Evolutionary conservation across 495 filamentous ascomycete species (phyloP).

Genomic region (Neurospora africana): DNA sequence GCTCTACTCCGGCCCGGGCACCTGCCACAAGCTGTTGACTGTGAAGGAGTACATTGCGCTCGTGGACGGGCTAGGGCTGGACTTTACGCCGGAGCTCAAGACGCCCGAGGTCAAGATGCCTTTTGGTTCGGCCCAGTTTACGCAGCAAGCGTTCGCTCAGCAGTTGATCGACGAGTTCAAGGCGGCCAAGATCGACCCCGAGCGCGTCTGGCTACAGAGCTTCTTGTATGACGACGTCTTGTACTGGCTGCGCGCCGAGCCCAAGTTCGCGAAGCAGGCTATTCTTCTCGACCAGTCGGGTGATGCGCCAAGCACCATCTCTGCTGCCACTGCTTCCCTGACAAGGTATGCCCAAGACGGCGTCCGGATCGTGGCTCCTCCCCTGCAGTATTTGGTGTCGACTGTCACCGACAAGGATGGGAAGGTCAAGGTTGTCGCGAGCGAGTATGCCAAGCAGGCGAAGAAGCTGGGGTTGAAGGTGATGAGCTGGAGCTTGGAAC

Average conservation of each 20-base stretch:
- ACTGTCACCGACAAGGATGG: conserved; percentile 15
- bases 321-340: conserved; percentile 38
- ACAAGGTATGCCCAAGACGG: conserved; percentile 32
- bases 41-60: conserved; percentile 44
- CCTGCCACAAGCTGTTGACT: conserved; percentile 43
- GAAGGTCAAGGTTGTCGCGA: conserved; percentile 34
- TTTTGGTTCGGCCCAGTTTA: conserved; percentile 41
- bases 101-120: conserved; percentile 49
- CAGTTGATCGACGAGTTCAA: conserved; percentile 51
- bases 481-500: conserved; percentile 53
- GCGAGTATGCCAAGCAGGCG: conserved; percentile 34
- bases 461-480: conserved; percentile 45
- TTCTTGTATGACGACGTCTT: conserved; percentile 50
- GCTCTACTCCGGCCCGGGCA: conserved; percentile 38
- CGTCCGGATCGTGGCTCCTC: conserved; percentile 34
- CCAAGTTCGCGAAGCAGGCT: conserved; percentile 45
- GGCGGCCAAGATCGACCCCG: conserved; percentile 37
- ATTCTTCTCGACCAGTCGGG: conserved; percentile 48
- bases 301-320: conserved; percentile 33
- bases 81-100: conserved; percentile 55
- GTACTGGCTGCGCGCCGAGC: conserved; percentile 51
- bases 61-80: conserved; percentile 38
- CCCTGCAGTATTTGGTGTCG: conserved; percentile 32
- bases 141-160: conserved; percentile 45
- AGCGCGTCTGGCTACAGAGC: conserved; percentile 48